These are phyloP conservation scores for Debaryomyces prosopidis DNA, from an alignment of 805 yeast genomes.

Conservation along the genomic window DNA sequence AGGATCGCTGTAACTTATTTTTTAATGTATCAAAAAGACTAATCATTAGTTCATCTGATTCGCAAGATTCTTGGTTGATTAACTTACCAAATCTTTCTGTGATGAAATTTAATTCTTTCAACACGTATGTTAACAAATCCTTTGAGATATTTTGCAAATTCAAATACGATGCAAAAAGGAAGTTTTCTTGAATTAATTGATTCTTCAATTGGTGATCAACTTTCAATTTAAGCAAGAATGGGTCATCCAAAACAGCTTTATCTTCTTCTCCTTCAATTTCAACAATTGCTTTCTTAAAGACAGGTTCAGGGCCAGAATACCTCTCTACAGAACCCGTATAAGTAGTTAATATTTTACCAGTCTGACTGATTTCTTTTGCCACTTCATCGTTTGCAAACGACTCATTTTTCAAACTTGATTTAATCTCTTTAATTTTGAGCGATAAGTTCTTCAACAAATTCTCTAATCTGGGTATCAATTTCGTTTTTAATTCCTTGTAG, in stretches of 20 bases:
- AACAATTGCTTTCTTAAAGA: slow-evolving; percentile 20
- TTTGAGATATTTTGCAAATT: slow-evolving; percentile 42
- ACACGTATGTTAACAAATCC: slow-evolving; percentile 36
- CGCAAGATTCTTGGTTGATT: slow-evolving; percentile 19
- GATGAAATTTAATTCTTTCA: slow-evolving; percentile 34
- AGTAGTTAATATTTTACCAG: slow-evolving; percentile 51
- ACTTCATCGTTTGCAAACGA: slow-evolving; percentile 38
- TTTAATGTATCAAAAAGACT: slow-evolving; percentile 26
- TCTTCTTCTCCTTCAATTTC: slow-evolving; percentile 26
- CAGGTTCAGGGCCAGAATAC: slow-evolving; percentile 41
- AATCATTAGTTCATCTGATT: slow-evolving; percentile 10
- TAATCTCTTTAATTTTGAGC: slow-evolving; percentile 43
- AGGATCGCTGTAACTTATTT: slow-evolving; percentile 23
- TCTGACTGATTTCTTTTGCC: slow-evolving; percentile 50
- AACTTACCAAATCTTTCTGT: slow-evolving; percentile 35
- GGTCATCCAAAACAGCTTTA: slow-evolving; percentile 34
- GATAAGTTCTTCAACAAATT: slow-evolving; percentile 33
- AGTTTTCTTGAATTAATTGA: slow-evolving; percentile 42
- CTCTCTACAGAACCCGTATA: slow-evolving; percentile 34
- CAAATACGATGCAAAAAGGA: slow-evolving; percentile 41
- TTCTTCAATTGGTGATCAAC: slow-evolving; percentile 42
- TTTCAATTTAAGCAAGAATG: slow-evolving; percentile 39
- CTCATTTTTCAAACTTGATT: slow-evolving; percentile 39
- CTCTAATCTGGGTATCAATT: slow-evolving; percentile 39
- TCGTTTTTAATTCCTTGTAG: slow-evolving; percentile 30